Evolutionary conservation across 192 early-diverging fungal species (phyloP), one percentile per base, ranked within the genome.

Genomic region (Coemansia sp.): DNA sequence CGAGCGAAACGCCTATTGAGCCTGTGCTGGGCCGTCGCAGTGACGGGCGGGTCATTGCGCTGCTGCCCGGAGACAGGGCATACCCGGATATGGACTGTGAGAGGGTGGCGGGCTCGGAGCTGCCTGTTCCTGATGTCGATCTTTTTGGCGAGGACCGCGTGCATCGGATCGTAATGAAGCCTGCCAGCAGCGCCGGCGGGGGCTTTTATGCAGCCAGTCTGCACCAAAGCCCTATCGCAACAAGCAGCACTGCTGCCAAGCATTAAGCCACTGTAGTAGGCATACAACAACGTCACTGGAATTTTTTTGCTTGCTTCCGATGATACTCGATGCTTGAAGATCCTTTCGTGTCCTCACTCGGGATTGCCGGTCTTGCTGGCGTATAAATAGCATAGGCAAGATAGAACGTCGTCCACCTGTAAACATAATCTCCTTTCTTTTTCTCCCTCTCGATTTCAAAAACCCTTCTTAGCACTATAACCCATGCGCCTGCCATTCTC

Each of bases 401-500:
- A 8, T 4, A 33, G 7, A 46, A n/a, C 19, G 29, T 7, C 29
- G n/a, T n/a, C 29, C 2, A 32, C 29, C 29, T 32, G 7, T 7
- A 32, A 7, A 32, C 3, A 32, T 2, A 32, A 7, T 4, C 29
- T 32, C 29, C 7, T 32, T 27, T 50, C 26, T 14, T 8, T 50
- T 15, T n/a, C 50, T n/a, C 14, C 18, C 3, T 34, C 18, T 14
- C n/a, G n/a, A n/a, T n/a, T n/a, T n/a, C n/a, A n/a, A n/a, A n/a
- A n/a, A n/a, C n/a, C n/a, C n/a, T n/a, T n/a, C n/a, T n/a, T n/a
- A n/a, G n/a, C n/a, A n/a, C n/a, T n/a, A n/a, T n/a, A n/a, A n/a
- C n/a, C n/a, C n/a, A 76, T 76, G 74, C 67, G 74, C 14, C 57
- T 76, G 22, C 74, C 74, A 48, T 78, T 78, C 37, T 58, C 62